These are phyloP conservation scores for Seminavis robusta DNA, from an alignment of 108 stramenopile species.

Conservation along the genomic window DNA sequence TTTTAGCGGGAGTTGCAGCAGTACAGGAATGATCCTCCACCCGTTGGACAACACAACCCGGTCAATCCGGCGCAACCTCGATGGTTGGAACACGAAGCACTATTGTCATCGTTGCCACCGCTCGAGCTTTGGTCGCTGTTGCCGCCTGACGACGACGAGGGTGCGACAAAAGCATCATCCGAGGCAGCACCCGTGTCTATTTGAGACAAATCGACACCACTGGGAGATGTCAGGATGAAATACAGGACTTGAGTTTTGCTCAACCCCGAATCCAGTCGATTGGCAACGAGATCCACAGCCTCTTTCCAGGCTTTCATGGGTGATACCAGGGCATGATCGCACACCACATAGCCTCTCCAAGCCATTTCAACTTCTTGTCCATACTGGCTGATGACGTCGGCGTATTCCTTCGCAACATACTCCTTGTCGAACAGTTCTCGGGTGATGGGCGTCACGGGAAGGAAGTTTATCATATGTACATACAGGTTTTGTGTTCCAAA, in stretches of 20 bases:
- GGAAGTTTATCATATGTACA: conserved; percentile 85
- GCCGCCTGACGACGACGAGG: no score
- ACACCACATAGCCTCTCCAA: conserved; percentile 72
- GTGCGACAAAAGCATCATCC: no score
- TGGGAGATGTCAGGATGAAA: conserved; percentile 55
- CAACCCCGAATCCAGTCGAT: conserved; percentile 64
- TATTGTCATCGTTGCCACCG: no score
- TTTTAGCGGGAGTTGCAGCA: no score
- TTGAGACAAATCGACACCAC: no score
- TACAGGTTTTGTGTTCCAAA: conserved; percentile 73
- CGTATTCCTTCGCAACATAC: conserved; percentile 59
- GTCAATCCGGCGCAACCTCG: conserved; percentile 16
- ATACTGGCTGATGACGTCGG: conserved; percentile 15
- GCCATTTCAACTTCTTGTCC: conserved; percentile 56
- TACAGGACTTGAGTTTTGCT: conserved; percentile 82
- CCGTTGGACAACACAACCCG: conserved; percentile 58
- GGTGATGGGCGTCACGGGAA: conserved; percentile 80
- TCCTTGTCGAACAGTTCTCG: conserved; percentile 51
- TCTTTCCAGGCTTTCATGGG: conserved; percentile 70
- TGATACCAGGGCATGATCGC: conserved; percentile 68
- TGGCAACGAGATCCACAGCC: conserved; percentile 56
- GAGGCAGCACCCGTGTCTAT: no score
- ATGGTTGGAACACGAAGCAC: no score
- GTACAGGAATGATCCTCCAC: conserved; percentile 9
- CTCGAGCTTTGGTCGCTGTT: no score